Conservation (phyloP, 805 yeast species). For the Wickerhamomyces queroliae region DNA sequence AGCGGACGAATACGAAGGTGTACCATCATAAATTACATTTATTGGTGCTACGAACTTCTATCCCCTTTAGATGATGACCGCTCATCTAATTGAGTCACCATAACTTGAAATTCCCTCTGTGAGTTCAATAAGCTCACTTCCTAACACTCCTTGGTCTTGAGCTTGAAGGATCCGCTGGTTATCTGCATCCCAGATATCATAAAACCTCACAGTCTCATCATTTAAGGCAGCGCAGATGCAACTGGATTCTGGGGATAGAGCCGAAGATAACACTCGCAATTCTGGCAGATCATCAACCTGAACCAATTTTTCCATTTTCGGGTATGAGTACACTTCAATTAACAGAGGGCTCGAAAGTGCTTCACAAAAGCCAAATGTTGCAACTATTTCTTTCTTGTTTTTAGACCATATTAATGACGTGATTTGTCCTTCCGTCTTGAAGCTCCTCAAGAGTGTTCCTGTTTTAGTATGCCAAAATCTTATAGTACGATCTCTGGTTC, state of each 20-base stretch:
- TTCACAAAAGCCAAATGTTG: slow-evolving; percentile 78
- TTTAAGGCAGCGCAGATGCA: slow-evolving; percentile 70
- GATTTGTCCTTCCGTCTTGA: slow-evolving; percentile 63
- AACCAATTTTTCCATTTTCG: slow-evolving; percentile 43
- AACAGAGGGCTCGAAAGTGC: slow-evolving; percentile 38
- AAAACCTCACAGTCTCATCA: slow-evolving; percentile 74
- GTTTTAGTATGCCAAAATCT: slow-evolving; percentile 83
- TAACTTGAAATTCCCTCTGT: slow-evolving; percentile 44
- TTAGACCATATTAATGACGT: slow-evolving; percentile 78
- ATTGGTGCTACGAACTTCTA: no score
- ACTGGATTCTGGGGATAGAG: slow-evolving; percentile 55
- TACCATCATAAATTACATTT: slow-evolving; percentile 71
- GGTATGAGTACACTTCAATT: slow-evolving; percentile 63
- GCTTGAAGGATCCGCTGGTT: slow-evolving; percentile 30
- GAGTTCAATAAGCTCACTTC: slow-evolving; percentile 52
- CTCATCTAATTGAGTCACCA: slow-evolving; percentile 23
- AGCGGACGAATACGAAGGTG: slow-evolving; percentile 76
- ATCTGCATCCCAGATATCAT: slow-evolving; percentile 57
- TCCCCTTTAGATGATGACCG: no score
- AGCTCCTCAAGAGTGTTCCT: slow-evolving; percentile 60
- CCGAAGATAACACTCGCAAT: slow-evolving; percentile 61
- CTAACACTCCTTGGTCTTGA: slow-evolving; percentile 41
- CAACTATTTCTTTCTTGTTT: slow-evolving; percentile 56
- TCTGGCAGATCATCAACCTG: slow-evolving; percentile 46
- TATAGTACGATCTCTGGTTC: slow-evolving; percentile 72